These are phyloP conservation scores for Dryadomyces quercivorus DNA, from an alignment of 2,329 filamentous ascomycete genomes.

Conservation along the genomic window DNA sequence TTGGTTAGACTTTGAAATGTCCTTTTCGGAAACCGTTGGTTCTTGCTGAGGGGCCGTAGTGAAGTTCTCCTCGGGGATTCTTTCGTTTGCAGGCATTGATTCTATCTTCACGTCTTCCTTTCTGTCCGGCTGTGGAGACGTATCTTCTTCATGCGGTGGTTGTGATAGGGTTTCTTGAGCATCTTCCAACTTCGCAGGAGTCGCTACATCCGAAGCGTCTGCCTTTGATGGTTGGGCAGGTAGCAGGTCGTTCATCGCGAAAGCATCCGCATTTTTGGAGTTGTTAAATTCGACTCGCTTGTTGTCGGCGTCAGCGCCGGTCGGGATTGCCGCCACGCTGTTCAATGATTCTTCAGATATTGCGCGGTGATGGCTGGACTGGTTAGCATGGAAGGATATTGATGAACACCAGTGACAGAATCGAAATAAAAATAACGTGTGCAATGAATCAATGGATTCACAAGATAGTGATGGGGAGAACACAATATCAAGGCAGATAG, in stretches of 20 bases:
- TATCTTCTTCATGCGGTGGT: background rate
- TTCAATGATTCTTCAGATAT: background rate
- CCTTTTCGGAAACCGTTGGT: background rate
- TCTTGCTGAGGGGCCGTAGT: too few species aligned
- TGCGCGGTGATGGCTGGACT: background rate
- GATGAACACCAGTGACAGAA: background rate
- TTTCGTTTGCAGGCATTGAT: too few species aligned
- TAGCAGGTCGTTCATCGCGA: constrained; percentile 1
- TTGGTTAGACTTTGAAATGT: background rate
- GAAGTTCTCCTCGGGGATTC: too few species aligned
- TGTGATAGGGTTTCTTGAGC: background rate
- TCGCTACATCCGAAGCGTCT: background rate
- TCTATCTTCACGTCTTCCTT: background rate
- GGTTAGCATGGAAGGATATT: background rate
- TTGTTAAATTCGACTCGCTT: background rate
- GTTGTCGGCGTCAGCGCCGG: background rate
- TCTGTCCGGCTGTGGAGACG: background rate
- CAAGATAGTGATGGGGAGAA: too few species aligned
- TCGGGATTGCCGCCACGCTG: background rate
- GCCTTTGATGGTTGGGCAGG: background rate
- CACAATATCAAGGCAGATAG: too few species aligned
- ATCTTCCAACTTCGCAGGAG: background rate
- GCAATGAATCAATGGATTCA: too few species aligned
- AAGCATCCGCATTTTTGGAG: constrained; percentile 6
- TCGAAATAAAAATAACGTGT: background rate